phyloP scores from a whole-genome alignment of 202 grass and related monocot species.

The Zoysia matrella region DNA sequence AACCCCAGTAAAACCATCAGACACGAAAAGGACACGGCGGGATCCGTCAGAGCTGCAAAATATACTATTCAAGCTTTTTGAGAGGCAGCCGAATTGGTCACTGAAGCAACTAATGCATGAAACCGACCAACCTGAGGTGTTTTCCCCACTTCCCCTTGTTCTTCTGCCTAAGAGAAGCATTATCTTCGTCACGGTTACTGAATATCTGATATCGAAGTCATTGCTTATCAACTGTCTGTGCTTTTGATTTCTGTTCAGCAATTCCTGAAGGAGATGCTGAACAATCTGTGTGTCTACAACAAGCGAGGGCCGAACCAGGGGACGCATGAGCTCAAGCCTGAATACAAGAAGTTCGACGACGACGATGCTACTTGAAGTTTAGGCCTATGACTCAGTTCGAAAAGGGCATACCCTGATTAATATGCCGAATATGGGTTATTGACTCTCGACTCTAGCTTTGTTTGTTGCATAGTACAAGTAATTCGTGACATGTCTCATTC shows the following conservation, averaged over 20 bases:
- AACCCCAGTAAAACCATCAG: conserved; percentile 55
- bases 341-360: conserved; percentile 80
- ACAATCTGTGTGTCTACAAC: conserved; percentile 78
- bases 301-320: conserved; percentile 94
- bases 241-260: conserved; percentile 55
- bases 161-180: background rate
- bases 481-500: too few relatives aligned
- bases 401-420: too few relatives aligned
- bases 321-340: conserved; percentile 88
- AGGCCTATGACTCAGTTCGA: background rate
- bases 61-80: conserved; percentile 88
- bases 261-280: conserved; percentile 97
- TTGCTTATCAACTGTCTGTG: conserved; percentile 15
- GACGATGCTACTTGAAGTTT: conserved; percentile 15
- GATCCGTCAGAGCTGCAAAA: conserved; percentile 75
- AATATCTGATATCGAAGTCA: background rate
- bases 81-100: conserved; percentile 86
- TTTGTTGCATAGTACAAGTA: too few relatives aligned
- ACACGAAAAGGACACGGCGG: conserved; percentile 81
- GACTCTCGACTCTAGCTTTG: too few relatives aligned
- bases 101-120: conserved; percentile 80
- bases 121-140: conserved; percentile 91
- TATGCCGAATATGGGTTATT: too few relatives aligned
- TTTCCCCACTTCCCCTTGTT: conserved; percentile 24
- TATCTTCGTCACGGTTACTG: background rate